A percentile compares a stretch with the other conserved stretches of the same genome.
Conservation (phyloP, 495 filamentous ascomycete species). For the Venustampulla echinocandica region DNA sequence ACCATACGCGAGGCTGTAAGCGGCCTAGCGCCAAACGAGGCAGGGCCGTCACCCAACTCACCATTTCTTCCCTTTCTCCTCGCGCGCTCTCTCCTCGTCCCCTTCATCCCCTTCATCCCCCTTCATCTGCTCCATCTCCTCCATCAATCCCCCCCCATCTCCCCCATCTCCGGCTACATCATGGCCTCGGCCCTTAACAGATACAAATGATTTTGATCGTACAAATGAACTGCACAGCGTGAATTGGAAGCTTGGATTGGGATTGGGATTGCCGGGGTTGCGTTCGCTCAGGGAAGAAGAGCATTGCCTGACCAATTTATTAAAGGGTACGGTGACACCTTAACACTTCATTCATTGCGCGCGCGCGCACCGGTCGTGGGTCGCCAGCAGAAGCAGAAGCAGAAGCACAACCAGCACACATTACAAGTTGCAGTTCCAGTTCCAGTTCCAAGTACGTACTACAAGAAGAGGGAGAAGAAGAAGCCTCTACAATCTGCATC, state of each 20-base stretch:
- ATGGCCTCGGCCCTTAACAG: constrained; percentile 21
- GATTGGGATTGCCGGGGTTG: constrained; percentile 17
- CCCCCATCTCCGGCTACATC: constrained; percentile 10
- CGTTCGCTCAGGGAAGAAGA: constrained; percentile 13
- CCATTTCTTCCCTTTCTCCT: not conserved
- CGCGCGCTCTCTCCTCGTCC: constrained; percentile 4
- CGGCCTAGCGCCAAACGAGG: not conserved
- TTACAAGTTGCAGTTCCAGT: no score
- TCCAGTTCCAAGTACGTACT: no score
- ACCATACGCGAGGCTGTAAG: not conserved
- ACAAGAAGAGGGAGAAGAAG: no score
- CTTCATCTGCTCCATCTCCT: constrained; percentile 9
- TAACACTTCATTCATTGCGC: constrained; percentile 12
- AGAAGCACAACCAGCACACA: no score
- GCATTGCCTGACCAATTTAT: constrained; percentile 12
- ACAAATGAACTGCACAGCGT: constrained; percentile 24
- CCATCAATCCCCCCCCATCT: constrained; percentile 1
- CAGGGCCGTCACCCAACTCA: not conserved
- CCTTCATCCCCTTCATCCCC: constrained; percentile 4
- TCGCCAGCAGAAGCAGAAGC: no score
- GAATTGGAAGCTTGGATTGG: no score
- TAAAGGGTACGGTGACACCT: constrained; percentile 24
- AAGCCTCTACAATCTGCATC: no score
- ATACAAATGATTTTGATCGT: constrained; percentile 18
- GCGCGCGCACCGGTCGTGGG: constrained; percentile 7